Conservation (phyloP, 2,329 filamentous ascomycete species). For the Fusarium sp. region DNA sequence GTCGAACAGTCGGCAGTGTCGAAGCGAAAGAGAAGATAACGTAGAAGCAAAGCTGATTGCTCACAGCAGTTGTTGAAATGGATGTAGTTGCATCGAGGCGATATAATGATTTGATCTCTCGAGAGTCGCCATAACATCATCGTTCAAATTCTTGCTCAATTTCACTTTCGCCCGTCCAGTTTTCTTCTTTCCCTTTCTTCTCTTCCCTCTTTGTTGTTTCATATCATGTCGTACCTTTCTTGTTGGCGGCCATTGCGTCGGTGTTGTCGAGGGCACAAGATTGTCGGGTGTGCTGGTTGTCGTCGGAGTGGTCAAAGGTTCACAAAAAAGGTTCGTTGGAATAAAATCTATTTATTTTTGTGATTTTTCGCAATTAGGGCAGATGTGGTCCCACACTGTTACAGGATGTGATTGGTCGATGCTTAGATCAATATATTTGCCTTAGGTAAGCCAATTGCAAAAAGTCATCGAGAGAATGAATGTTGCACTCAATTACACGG, state of each 20-base stretch:
- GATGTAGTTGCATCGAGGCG: background rate
- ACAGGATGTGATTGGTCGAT: background rate
- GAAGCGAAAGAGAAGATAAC: background rate
- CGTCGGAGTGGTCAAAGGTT: slow-evolving; percentile 31
- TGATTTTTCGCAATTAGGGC: slow-evolving; percentile 32
- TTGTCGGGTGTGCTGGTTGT: slow-evolving; percentile 41
- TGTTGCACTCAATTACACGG: background rate
- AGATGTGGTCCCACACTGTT: background rate
- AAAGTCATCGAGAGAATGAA: background rate
- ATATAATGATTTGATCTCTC: slow-evolving; percentile 6
- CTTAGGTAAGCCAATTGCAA: background rate
- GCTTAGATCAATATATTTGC: accelerated
- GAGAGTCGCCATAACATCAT: slow-evolving; percentile 5
- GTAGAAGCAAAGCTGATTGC: background rate
- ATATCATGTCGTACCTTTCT: slow-evolving; percentile 58
- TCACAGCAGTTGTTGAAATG: background rate
- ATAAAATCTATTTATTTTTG: background rate
- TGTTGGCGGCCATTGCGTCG: slow-evolving; percentile 48
- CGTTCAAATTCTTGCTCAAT: slow-evolving; percentile 12
- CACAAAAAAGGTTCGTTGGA: slow-evolving; percentile 21
- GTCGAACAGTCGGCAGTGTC: slow-evolving; percentile 15
- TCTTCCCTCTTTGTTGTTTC: slow-evolving; percentile 14
- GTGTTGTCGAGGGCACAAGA: slow-evolving; percentile 39
- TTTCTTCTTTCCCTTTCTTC: slow-evolving; percentile 1
- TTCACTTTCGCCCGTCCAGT: slow-evolving; percentile 8